Percentiles rank a stretch among this genome's conserved stretches.
These are phyloP conservation scores for Mycena galopus DNA, from an alignment of 768 basidiomycete genomes.

Conservation along the genomic window DNA sequence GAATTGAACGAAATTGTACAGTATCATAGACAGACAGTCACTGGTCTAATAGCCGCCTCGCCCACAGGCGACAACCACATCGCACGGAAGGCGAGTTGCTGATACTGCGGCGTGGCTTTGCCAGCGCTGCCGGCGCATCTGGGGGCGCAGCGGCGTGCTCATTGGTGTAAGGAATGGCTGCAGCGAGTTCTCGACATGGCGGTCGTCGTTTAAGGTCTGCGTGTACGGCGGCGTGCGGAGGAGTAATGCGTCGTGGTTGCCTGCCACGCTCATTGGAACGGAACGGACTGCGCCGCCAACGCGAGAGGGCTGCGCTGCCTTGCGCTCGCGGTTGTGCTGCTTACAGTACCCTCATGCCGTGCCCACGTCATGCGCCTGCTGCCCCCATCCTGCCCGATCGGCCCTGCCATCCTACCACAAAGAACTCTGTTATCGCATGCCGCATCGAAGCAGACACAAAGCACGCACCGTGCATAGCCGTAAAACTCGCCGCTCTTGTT, in stretches of 20 bases:
- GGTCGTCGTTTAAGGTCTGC: constrained; percentile 22
- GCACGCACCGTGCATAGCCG: constrained; percentile 83
- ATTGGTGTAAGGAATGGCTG: constrained; percentile 4
- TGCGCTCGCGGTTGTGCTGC: neutral
- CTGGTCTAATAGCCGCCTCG: no score
- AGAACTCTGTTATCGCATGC: neutral
- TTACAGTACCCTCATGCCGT: constrained; percentile 28
- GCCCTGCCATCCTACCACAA: constrained; percentile 75
- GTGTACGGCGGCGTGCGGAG: neutral
- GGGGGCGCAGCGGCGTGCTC: constrained; percentile 20
- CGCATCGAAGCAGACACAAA: neutral
- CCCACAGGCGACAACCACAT: no score
- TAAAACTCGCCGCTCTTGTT: constrained; percentile 97
- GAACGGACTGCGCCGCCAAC: neutral
- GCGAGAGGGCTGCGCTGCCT: neutral
- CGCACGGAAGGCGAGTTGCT: constrained; percentile 31
- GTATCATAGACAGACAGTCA: no score
- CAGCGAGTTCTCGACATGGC: constrained; percentile 21
- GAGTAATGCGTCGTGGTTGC: neutral
- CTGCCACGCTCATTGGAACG: neutral
- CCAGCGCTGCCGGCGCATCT: constrained; percentile 19
- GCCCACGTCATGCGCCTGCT: constrained; percentile 66
- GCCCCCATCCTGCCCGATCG: constrained; percentile 64
- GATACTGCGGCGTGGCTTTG: constrained; percentile 49
- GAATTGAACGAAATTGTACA: no score